Base-by-base conservation (phyloP, 352 stramenopile species). In the Peronospora tabacina region DNA sequence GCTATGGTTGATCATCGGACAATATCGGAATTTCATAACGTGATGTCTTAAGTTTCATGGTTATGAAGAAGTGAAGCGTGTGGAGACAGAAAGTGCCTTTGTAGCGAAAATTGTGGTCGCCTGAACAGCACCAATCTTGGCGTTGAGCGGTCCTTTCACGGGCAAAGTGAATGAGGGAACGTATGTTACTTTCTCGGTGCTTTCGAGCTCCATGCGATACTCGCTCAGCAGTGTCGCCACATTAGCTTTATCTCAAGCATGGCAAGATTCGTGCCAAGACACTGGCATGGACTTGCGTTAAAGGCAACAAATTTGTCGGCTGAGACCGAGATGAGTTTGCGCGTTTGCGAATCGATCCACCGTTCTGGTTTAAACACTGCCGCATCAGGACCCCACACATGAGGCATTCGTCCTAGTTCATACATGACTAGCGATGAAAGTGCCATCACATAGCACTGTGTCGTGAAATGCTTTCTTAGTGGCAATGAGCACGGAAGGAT, bases 261-360 rank as follows among this genome's bases (percentile, higher is more conserved):
- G 13, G 85, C 84, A 0, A 95, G 58, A 17, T 74, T 73, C 44
- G 69, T 78, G 17, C 85, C 85, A 1, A 94, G 54, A 42, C 85
- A 94, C 26, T 66, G 41, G 20, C 83, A 69, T 7, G 73, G 75
- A 0, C 85, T 83, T 16, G 68, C 74, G 48, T 87, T 75, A 56
- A 95, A 95, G 7, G 70, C 50, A 9, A 62, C 46, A 52, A 88
- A 94, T 49, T 91, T 56, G 58, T 68, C 90, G 6, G 71, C 15
- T 7, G 73, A 83, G 4, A 76, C 56, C 0, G 30, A 30, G 11
- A 62, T 42, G 2, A 76, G 16, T 36, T 70, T 72, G 0, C 61
- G 61, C 0, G 65, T 71, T 3, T 34, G n/a, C 3, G 52, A 10
- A 33, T 87, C 71, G 43, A 90, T 61, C 66, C 67, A 90, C 5